Conservation (phyloP, 257 asterid genomes). For the Jasminum sambac region DNA sequence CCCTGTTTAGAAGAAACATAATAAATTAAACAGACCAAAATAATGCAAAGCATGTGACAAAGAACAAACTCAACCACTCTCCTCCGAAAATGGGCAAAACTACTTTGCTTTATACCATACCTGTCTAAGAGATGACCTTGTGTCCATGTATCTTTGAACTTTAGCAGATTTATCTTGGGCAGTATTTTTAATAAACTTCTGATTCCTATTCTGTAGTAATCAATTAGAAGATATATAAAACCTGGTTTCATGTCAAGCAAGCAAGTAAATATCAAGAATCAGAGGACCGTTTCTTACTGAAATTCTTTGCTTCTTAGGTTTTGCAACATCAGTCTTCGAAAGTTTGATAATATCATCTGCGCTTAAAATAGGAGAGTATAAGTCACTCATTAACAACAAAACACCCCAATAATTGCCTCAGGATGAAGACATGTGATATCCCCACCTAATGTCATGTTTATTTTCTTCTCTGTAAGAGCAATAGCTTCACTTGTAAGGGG, state of each 20-base stretch:
- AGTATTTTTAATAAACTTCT: slow-evolving; percentile 41
- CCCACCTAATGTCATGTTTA: slow-evolving; percentile 87
- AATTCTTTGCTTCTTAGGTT: slow-evolving; percentile 64
- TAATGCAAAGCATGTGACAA: neutral
- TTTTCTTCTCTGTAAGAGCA: slow-evolving; percentile 95
- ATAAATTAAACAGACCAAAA: neutral
- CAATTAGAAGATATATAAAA: slow-evolving; percentile 12
- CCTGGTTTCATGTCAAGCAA: slow-evolving; percentile 1
- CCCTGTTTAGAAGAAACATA: slow-evolving; percentile 47
- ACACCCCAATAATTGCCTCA: neutral
- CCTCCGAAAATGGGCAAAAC: neutral
- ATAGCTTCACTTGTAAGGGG: slow-evolving; percentile 64
- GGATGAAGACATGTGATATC: neutral
- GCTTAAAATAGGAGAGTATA: slow-evolving; percentile 17
- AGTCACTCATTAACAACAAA: slow-evolving; percentile 10
- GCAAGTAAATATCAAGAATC: slow-evolving; percentile 10
- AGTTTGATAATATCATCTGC: slow-evolving; percentile 91
- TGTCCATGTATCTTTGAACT: slow-evolving; percentile 52
- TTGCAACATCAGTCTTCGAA: slow-evolving; percentile 55
- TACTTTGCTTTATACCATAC: slow-evolving; percentile 35
- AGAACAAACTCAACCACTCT: neutral
- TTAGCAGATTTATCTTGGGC: slow-evolving; percentile 59
- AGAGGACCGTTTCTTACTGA: slow-evolving; percentile 43
- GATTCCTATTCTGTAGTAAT: slow-evolving; percentile 58
- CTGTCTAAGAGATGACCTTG: slow-evolving; percentile 76